Conservation (phyloP, 495 filamentous ascomycete genomes). For the Darksidea phi region DNA sequence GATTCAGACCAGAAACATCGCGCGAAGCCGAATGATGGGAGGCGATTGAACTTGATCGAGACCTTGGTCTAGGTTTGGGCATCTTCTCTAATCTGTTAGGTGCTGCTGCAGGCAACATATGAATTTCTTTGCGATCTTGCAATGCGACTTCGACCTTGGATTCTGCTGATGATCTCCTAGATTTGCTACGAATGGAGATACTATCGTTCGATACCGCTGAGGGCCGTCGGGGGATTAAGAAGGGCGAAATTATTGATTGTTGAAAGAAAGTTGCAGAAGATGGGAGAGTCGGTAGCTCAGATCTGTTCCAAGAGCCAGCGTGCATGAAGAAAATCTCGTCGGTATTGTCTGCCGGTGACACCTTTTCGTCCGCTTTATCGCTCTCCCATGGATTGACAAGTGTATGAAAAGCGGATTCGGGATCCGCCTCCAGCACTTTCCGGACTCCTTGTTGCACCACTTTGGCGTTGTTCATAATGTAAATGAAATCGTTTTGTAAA, state of each 20-base stretch:
- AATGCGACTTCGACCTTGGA: background rate
- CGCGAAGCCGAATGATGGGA: no score
- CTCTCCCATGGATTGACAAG: conserved; percentile 29
- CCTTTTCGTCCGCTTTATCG: background rate
- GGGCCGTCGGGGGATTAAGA: conserved; percentile 4
- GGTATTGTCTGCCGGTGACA: conserved; percentile 16
- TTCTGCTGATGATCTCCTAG: background rate
- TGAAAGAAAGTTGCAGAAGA: conserved; percentile 29
- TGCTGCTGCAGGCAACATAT: background rate
- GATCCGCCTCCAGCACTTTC: conserved; percentile 46
- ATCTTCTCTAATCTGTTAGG: no score
- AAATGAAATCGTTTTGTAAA: conserved; percentile 69
- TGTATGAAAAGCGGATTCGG: conserved; percentile 36
- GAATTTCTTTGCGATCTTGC: background rate
- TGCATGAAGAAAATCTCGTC: conserved; percentile 23
- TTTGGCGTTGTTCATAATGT: conserved; percentile 69
- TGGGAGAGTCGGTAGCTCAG: background rate
- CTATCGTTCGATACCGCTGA: background rate
- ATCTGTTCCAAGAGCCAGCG: background rate
- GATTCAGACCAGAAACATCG: no score
- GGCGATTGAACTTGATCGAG: no score
- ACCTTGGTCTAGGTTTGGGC: no score
- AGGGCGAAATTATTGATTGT: conserved; percentile 8
- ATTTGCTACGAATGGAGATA: background rate
- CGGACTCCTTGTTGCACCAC: conserved; percentile 69